Evolutionary conservation across 2,329 filamentous ascomycete genomes (phyloP).

Genomic region (Boeremia lycopersici): DNA sequence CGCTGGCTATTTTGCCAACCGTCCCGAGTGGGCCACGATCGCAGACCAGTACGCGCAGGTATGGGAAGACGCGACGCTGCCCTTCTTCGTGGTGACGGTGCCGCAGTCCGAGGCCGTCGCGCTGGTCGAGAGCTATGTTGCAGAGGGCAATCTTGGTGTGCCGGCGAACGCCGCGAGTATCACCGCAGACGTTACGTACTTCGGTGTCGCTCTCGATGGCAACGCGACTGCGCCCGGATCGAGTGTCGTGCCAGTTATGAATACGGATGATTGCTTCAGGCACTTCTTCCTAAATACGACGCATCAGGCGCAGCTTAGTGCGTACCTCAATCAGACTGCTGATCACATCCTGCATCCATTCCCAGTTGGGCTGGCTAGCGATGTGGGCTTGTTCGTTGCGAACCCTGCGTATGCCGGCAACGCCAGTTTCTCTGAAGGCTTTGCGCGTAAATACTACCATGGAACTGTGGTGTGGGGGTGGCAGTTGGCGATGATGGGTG

Average conservation of each 20-base stretch:
- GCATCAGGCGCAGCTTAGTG: conserved; percentile 61
- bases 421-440: conserved; percentile 54
- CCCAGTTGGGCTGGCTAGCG: conserved; percentile 63
- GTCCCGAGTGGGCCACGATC: conserved; percentile 53
- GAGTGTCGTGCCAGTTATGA: conserved; percentile 62
- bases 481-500: conserved; percentile 69
- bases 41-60: conserved; percentile 58
- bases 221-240: conserved; percentile 28
- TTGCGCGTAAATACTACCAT: conserved; percentile 65
- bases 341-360: conserved; percentile 64
- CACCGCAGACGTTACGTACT: conserved; percentile 57
- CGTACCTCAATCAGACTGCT: conserved; percentile 63
- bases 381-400: conserved; percentile 63
- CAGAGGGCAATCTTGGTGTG: conserved; percentile 51
- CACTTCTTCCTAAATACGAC: conserved; percentile 67
- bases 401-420: conserved; percentile 64
- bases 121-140: conserved; percentile 58
- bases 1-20: conserved; percentile 58
- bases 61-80: conserved; percentile 67
- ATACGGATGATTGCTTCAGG: conserved; percentile 69
- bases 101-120: conserved; percentile 52
- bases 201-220: conserved; percentile 63
- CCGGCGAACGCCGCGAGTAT: conserved; percentile 53
- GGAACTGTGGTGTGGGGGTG: conserved; percentile 70
- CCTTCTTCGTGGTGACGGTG: conserved; percentile 61